A percentile compares a stretch with the other conserved stretches of the same genome.
These are phyloP conservation scores for Arthrinium phaeospermum DNA, from an alignment of 2,329 filamentous ascomycete species.

Conservation along the genomic window DNA sequence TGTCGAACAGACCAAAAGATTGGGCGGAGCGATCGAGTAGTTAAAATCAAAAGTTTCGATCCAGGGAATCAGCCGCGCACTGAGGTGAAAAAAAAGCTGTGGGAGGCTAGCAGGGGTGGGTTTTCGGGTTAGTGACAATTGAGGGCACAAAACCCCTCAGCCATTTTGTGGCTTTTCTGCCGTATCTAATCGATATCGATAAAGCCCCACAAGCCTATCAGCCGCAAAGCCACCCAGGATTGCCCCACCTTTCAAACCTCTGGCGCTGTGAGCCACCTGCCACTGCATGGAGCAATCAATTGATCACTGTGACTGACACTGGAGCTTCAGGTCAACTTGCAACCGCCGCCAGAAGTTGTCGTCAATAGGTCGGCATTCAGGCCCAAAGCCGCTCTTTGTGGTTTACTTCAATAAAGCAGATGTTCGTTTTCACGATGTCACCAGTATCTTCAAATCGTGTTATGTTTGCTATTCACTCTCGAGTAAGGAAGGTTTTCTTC, in stretches of 20 bases:
- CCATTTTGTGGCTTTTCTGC: background rate
- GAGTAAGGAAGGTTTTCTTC: background rate
- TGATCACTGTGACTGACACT: background rate
- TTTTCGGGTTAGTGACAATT: slow-evolving; percentile 11
- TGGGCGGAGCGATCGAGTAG: slow-evolving; percentile 14
- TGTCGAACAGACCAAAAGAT: slow-evolving; percentile 10
- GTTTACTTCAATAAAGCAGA: background rate
- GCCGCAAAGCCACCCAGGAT: background rate
- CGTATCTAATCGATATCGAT: background rate
- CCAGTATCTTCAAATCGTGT: background rate
- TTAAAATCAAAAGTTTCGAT: slow-evolving; percentile 6
- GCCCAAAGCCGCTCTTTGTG: background rate
- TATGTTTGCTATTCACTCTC: background rate
- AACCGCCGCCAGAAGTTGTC: background rate
- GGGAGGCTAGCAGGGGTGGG: slow-evolving; percentile 9
- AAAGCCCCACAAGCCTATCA: no score
- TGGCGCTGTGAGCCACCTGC: background rate
- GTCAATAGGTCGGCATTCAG: background rate
- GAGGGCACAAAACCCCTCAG: slow-evolving; percentile 17
- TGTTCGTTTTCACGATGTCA: background rate
- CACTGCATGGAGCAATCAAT: no score
- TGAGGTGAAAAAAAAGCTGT: slow-evolving; percentile 13
- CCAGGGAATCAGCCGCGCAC: slow-evolving; percentile 12
- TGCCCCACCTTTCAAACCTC: background rate
- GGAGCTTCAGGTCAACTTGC: background rate